These are phyloP conservation scores for Canavalia gladiata DNA, from an alignment of 306 rosid species.

Conservation along the genomic window DNA sequence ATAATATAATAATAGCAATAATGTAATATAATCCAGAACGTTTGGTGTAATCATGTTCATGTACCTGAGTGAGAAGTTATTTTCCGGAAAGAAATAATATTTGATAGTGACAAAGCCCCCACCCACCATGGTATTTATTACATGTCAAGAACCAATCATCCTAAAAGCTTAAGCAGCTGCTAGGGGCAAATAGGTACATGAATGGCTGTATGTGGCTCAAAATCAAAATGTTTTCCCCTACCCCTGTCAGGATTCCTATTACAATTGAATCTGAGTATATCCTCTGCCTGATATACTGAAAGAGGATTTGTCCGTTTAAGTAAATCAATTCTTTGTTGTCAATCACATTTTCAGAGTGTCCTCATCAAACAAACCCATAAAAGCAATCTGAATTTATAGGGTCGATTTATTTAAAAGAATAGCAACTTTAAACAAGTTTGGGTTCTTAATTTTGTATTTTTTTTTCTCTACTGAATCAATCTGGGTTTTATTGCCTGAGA, in stretches of 20 bases:
- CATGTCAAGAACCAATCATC: constrained; percentile 19
- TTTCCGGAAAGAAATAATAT: constrained; percentile 8
- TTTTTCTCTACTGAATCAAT: constrained; percentile 4
- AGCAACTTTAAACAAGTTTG: constrained; percentile 4
- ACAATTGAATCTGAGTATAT: not conserved
- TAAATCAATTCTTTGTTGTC: constrained; percentile 7
- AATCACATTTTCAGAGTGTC: not conserved
- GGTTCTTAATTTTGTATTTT: constrained; percentile 1
- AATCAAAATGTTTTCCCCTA: constrained; percentile 2
- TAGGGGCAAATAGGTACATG: not conserved
- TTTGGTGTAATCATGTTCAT: constrained; percentile 16
- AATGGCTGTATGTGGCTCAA: constrained; percentile 10
- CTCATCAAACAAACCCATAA: not conserved
- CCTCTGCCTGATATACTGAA: not conserved
- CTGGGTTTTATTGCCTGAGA: constrained; percentile 12
- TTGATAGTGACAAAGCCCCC: not conserved
- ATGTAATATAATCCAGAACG: not conserved
- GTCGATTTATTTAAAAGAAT: constrained; percentile 7
- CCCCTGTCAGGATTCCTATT: not conserved
- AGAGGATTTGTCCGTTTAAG: not conserved
- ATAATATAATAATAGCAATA: not conserved
- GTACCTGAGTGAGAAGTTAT: constrained; percentile 15
- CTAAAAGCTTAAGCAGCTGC: constrained; percentile 10
- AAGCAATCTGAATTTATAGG: not conserved
- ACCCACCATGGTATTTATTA: not conserved